Conservation (phyloP, 2,329 filamentous ascomycete genomes). For the Colletotrichum lini region DNA sequence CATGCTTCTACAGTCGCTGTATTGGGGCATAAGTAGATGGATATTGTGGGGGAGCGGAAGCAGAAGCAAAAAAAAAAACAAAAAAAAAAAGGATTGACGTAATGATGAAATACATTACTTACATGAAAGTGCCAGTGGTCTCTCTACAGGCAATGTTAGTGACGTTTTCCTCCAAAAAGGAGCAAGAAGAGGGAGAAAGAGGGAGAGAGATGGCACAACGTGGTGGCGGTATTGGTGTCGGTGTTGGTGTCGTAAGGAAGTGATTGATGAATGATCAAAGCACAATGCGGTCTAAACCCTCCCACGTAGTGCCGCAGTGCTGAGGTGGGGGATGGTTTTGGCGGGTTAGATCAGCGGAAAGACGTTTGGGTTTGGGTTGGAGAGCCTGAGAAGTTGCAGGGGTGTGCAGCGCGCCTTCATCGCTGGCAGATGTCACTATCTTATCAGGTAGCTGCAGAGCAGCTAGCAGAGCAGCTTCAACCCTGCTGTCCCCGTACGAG, state of each 20-base stretch:
- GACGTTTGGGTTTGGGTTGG: conserved; percentile 12
- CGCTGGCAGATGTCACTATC: conserved; percentile 14
- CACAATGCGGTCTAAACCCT: neutral
- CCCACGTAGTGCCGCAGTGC: neutral
- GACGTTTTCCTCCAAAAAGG: conserved; percentile 4
- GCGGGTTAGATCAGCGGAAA: conserved; percentile 34
- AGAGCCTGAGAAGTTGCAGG: conserved; percentile 21
- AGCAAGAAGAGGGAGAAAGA: neutral
- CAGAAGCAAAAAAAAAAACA: neutral
- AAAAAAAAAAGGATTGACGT: neutral
- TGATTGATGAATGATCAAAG: conserved; percentile 23
- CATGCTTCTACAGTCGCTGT: too few species aligned
- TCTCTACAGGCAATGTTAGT: conserved; percentile 1
- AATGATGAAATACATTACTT: conserved; percentile 2
- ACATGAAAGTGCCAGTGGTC: neutral
- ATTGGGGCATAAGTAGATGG: too few species aligned
- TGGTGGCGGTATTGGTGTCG: conserved; percentile 4
- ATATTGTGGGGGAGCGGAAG: neutral
- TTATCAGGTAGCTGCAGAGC: neutral
- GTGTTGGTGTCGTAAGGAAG: conserved; percentile 5
- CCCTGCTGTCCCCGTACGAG: neutral
- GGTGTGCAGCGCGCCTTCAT: conserved; percentile 10
- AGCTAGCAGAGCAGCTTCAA: conserved; percentile 1
- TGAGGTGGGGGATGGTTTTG: conserved; percentile 21
- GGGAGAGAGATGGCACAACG: neutral